These are phyloP conservation scores for Metschnikowia henanensis DNA, from an alignment of 805 yeast genomes.

Conservation along the genomic window DNA sequence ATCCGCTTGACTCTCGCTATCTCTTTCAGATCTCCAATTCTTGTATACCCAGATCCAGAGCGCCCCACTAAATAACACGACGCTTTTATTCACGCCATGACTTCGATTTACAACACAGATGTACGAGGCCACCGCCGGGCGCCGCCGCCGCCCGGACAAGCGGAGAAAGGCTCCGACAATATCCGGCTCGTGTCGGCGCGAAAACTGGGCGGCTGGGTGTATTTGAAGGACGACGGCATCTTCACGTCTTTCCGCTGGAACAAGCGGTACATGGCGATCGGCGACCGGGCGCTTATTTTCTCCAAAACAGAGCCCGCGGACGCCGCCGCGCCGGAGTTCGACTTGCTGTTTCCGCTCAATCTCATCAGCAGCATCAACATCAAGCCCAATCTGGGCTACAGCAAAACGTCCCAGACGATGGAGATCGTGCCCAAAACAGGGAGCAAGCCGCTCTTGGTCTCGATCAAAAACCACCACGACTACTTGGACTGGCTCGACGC, in stretches of 20 bases:
- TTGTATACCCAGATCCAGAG: background rate
- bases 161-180: slow-evolving; percentile 3
- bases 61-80: background rate
- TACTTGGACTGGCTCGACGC: slow-evolving; percentile 90
- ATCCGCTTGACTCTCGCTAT: background rate
- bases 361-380: slow-evolving; percentile 48
- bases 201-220: slow-evolving; percentile 78
- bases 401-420: slow-evolving; percentile 56
- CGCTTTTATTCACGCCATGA: slow-evolving; percentile 23
- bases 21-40: background rate
- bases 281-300: slow-evolving; percentile 72
- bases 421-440: slow-evolving; percentile 64
- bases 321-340: slow-evolving; percentile 45
- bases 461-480: slow-evolving; percentile 78
- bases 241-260: slow-evolving; percentile 90
- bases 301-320: slow-evolving; percentile 60
- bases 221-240: slow-evolving; percentile 86
- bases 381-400: slow-evolving; percentile 51
- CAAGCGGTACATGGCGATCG: slow-evolving; percentile 75
- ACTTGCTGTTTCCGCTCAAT: slow-evolving; percentile 39
- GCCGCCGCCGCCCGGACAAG: slow-evolving; percentile 41
- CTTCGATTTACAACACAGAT: slow-evolving; percentile 42
- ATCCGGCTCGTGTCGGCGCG: slow-evolving; percentile 13
- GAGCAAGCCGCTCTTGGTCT: slow-evolving; percentile 65
- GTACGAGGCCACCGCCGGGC: slow-evolving; percentile 43